Base-by-base conservation (phyloP, 768 basidiomycete genomes). In the Pluteus cervinus region DNA sequence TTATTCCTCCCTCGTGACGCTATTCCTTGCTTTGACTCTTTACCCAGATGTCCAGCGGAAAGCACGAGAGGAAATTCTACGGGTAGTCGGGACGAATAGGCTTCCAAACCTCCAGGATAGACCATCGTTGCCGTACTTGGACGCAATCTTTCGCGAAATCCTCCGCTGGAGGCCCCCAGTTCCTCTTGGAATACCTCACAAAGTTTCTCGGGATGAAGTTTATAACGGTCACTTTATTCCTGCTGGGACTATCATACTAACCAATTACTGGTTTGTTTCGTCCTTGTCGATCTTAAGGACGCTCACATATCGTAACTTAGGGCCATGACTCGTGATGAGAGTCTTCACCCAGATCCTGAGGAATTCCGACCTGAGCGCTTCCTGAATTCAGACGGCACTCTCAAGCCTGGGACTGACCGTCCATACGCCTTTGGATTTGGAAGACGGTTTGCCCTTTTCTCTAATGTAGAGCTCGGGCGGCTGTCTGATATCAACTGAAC, bases 351-450 rank as follows among this genome's bases (percentile, higher is more conserved):
- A 20, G 32, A 47, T 20, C 53, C 52, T 2, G 39, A 49, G 11
- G 35, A 39, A 25, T 55, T 53, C 37, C 24, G 38, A 4, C 53
- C 53, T 7, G 53, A 53, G 14, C 53, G 53, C 9, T 54, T 53
- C 39, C 14, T 40, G 15, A 40, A 40, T 10, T n/a, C 48, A 17
- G 38, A 24, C 4, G 52, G 51, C 2, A 33, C 29, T 12, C 23
- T 40, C 17, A 40, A 40, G 15, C 45, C 42, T 5, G 53, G 54
- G 31, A 52, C 49, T 1, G n/a, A n/a, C n/a, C n/a, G n/a, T n/a
- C n/a, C n/a, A n/a, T n/a, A n/a, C n/a, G 53, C 53, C 1, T 68
- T 61, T 41, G 66, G 63, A 3, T 66, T 58, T 36, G 64, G 66
- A 9, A 44, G 62, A 25, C 46, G 59, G 55, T 60, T 36, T 2